Evolutionary conservation across 2,329 filamentous ascomycete species (phyloP).

Genomic region (Beauveria varroae): DNA sequence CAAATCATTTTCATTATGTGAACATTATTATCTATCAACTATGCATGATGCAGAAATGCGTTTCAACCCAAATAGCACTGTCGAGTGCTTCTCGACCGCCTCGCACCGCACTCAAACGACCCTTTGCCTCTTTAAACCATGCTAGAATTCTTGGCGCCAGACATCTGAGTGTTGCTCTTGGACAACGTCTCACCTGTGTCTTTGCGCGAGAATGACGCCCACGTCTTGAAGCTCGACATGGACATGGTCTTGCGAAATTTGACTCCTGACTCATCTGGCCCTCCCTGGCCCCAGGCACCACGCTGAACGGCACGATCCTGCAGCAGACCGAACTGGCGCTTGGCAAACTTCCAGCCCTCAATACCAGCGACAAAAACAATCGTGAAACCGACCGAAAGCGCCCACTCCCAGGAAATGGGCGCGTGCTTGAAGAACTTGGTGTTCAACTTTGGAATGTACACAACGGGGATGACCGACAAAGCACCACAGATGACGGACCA

Average conservation of each 20-base stretch:
- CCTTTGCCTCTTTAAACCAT: neutral
- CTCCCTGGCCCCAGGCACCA: conserved; percentile 46
- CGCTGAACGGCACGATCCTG: conserved; percentile 43
- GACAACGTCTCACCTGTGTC: conserved; percentile 31
- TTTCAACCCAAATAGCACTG: neutral
- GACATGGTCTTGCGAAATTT: conserved; percentile 42
- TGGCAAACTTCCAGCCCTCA: conserved; percentile 64
- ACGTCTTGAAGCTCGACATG: conserved; percentile 43
- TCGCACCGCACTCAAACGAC: no score
- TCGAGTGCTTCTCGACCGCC: no score
- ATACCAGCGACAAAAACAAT: conserved; percentile 59
- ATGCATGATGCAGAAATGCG: neutral
- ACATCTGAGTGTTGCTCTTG: neutral
- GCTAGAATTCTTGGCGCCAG: conserved; percentile 3
- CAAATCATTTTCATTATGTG: neutral
- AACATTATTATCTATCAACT: neutral
- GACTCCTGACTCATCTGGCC: conserved; percentile 37
- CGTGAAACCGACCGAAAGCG: conserved; percentile 55
- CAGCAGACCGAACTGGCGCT: conserved; percentile 48
- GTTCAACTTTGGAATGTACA: conserved; percentile 69
- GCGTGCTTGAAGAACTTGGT: conserved; percentile 64
- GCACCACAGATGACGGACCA: conserved; percentile 55
- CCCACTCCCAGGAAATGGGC: conserved; percentile 70
- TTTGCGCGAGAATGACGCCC: conserved; percentile 35
- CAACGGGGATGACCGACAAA: conserved; percentile 56